These are phyloP conservation scores for Hemerocallis citrina DNA, from an alignment of 106 monocot genomes.

Conservation along the genomic window DNA sequence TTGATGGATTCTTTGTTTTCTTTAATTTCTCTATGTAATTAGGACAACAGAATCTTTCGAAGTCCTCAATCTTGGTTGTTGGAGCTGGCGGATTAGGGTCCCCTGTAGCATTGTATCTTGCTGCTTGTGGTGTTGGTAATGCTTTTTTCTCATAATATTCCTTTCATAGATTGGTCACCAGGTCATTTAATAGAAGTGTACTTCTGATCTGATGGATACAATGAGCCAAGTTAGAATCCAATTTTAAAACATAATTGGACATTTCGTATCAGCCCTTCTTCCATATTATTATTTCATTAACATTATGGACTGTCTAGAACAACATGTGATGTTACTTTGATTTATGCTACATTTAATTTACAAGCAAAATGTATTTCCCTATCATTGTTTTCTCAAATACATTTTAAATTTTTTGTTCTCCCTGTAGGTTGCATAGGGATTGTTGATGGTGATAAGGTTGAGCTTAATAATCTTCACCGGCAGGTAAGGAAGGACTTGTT, in stretches of 20 bases:
- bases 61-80: slow-evolving; percentile 82
- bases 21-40: background rate
- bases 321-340: background rate
- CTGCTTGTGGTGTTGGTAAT: slow-evolving; percentile 91
- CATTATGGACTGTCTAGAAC: background rate
- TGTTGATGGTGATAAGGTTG: slow-evolving; percentile 20
- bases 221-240: too few species aligned
- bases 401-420: slow-evolving; percentile 3
- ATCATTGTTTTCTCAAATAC: background rate
- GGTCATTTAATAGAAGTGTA: too few species aligned
- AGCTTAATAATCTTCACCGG: slow-evolving; percentile 26
- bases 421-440: slow-evolving; percentile 23
- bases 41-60: slow-evolving; percentile 73
- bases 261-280: background rate
- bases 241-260: background rate
- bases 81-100: slow-evolving; percentile 99
- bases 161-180: too few species aligned
- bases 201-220: too few species aligned
- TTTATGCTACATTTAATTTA: background rate
- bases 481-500: too few species aligned
- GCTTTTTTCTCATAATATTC: slow-evolving; percentile 6
- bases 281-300: background rate
- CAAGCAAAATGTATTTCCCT: background rate
- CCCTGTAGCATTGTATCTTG: slow-evolving; percentile 85
- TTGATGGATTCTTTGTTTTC: background rate